A percentile compares a stretch with the other conserved stretches of the same genome.
Evolutionary conservation across 164 flowering plant genomes (phyloP).

Genomic region (Dillenia turbinata): DNA sequence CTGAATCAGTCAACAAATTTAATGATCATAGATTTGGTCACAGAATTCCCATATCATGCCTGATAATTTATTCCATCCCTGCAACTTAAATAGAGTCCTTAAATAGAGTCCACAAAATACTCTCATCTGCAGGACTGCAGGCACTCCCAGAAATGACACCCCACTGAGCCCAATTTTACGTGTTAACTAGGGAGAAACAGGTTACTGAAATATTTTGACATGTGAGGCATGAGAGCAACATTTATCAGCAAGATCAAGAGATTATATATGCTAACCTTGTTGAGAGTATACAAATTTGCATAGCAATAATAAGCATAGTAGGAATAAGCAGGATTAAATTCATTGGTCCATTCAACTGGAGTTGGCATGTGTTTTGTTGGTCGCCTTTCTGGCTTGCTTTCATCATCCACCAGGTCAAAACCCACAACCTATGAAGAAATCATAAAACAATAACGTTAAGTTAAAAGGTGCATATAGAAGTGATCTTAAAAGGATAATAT

Average conservation of each 20-base stretch:
- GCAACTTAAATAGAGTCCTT: too few species aligned
- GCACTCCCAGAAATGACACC: too few species aligned
- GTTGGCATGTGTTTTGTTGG: slow-evolving; percentile 69
- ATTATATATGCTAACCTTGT: slow-evolving; percentile 36
- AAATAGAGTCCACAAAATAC: too few species aligned
- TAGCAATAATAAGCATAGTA: slow-evolving; percentile 61
- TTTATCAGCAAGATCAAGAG: background rate
- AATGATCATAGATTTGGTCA: too few species aligned
- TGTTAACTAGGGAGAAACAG: too few species aligned
- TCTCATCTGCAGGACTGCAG: too few species aligned
- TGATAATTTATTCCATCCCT: too few species aligned
- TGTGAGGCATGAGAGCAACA: too few species aligned
- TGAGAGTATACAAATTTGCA: slow-evolving; percentile 55
- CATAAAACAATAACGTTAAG: background rate
- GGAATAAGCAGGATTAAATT: slow-evolving; percentile 58
- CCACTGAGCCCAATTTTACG: too few species aligned
- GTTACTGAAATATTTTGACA: too few species aligned
- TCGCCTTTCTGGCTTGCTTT: slow-evolving; percentile 69
- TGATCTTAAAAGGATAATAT: background rate
- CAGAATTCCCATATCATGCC: too few species aligned
- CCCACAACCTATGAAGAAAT: slow-evolving; percentile 48
- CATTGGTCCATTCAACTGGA: slow-evolving; percentile 67
- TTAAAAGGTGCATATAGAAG: background rate
- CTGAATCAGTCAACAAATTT: too few species aligned
- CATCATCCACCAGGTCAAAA: slow-evolving; percentile 65